A percentile compares a stretch with the other conserved stretches of the same genome.
These are phyloP conservation scores for Aegilops speltoides DNA, from an alignment of 176 grass and related monocot species.

Conservation along the genomic window DNA sequence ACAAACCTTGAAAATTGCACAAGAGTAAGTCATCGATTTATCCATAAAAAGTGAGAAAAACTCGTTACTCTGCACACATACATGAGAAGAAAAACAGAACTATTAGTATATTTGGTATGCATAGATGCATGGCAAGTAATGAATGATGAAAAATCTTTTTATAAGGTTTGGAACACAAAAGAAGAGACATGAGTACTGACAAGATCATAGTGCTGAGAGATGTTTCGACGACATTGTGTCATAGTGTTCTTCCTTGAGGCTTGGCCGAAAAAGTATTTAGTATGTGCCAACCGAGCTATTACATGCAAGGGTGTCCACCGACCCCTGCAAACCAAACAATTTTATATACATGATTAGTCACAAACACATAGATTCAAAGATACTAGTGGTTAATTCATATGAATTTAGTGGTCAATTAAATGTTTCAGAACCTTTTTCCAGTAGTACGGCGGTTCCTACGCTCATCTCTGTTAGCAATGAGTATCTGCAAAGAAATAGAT, in stretches of 20 bases:
- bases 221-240: not conserved
- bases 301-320: not conserved
- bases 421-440: not conserved
- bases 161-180: not conserved
- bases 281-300: not conserved
- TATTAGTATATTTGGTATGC: not conserved
- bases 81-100: not conserved
- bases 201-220: slow-evolving; percentile 11
- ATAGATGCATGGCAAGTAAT: not conserved
- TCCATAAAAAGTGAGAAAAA: not conserved
- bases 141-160: not conserved
- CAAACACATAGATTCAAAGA: not conserved
- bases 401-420: not conserved
- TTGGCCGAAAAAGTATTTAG: not conserved
- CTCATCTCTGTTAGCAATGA: not conserved
- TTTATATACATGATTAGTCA: not conserved
- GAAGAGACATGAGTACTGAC: not conserved
- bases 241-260: not conserved
- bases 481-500: not conserved
- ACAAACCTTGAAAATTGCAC: slow-evolving; percentile 6
- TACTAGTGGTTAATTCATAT: not conserved
- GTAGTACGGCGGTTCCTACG: not conserved
- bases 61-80: not conserved
- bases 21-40: slow-evolving; percentile 5
- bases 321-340: not conserved